Evolutionary conservation across 78 protist genomes (phyloP).

Genomic region (Bigelowiella natans): DNA sequence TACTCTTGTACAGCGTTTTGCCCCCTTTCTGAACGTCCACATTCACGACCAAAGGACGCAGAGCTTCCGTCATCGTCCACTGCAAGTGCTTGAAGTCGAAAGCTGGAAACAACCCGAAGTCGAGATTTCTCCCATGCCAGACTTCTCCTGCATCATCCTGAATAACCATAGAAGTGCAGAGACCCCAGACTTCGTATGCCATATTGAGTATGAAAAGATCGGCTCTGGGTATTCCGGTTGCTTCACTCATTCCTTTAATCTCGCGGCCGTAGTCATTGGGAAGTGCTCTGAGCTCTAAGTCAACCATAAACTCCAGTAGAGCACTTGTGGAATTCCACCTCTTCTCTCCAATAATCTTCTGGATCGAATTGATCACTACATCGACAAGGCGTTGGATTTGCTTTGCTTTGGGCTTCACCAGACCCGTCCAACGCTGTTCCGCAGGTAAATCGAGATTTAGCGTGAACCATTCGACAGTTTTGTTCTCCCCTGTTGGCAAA

Average conservation of each 20-base stretch:
- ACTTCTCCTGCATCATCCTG: not conserved
- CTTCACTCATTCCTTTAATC: not conserved
- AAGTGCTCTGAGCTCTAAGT: not conserved
- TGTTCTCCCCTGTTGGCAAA: not conserved
- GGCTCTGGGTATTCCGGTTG: not conserved
- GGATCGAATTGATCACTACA: not conserved
- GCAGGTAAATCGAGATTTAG: not conserved
- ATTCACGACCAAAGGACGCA: not conserved
- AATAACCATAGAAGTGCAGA: not conserved
- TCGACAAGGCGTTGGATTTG: not conserved
- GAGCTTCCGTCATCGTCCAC: not conserved
- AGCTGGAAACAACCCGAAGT: not conserved
- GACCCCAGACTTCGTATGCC: slow-evolving; percentile 3
- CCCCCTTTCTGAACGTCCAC: not conserved
- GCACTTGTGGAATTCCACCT: not conserved
- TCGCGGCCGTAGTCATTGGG: not conserved
- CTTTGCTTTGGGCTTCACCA: not conserved
- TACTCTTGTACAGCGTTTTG: not conserved
- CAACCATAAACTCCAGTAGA: not conserved
- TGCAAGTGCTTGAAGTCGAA: not conserved
- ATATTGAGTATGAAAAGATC: not conserved
- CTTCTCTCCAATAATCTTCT: not conserved
- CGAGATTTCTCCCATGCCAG: not conserved
- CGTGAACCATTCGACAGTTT: not conserved
- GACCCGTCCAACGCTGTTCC: not conserved